Evolutionary conservation across 2,329 filamentous ascomycete genomes (phyloP), one percentile per base, ranked within the genome.

Genomic region (Colletotrichum sp.): DNA sequence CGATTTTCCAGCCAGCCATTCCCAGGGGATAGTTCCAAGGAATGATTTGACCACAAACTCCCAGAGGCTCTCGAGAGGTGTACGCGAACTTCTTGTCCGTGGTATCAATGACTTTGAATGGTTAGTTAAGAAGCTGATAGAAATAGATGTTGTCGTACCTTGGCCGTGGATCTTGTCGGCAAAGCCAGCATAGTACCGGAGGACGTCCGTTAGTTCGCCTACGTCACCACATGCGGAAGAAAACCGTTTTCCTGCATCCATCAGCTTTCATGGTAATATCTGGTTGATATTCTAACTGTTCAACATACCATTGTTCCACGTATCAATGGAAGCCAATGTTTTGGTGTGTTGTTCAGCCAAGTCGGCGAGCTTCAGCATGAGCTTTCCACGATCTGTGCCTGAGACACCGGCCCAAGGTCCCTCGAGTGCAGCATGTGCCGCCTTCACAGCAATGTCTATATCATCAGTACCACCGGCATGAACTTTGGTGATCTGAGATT

Each of bases 241-340:
- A n/a, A 44, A n/a, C 18, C 39, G 18, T n/a, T 44, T 44, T 6
- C 39, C 39, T 44, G 18, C 3, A 3, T 6, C 3, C 0, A 10
- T 44, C 0, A 44, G 39, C 16, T 3, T 0, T n/a, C 2, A n/a
- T n/a, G 9, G 24, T 24, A 24, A 26, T 26, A 26, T 6, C 26
- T 6, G 26, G 26, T 7, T 26, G 26, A 26, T 2, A 26, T 7
- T 7, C 5, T 6, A 26, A 7, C 26, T 7, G 5, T 26, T 26
- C 5, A 6, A 12, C 18, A n/a, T 44, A 44, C 39, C 39, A 5
- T n/a, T 44, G 5, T 44, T 44, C 39, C 39, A 44, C 3, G 39
- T 44, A 5, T 44, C 39, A 10, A 44, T 44, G 18, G 18, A 44
- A 0, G 18, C 39, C 6, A 44, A 3, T 3, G 39, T 44, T n/a